Evolutionary conservation across 2,329 filamentous ascomycete species (phyloP).

Genomic region (Beauveria sp.): DNA sequence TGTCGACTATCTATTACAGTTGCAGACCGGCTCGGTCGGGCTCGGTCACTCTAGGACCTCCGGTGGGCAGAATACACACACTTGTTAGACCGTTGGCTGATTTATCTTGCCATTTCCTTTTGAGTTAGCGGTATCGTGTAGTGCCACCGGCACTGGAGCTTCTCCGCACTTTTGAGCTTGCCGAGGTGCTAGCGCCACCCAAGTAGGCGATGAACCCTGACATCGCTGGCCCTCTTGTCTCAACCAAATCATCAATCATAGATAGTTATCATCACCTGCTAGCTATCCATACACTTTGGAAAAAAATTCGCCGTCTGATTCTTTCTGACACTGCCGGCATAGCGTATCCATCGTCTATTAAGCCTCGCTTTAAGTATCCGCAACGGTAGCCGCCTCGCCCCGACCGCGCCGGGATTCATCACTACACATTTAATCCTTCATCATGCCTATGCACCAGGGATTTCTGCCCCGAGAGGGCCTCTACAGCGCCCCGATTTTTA

Average conservation of each 20-base stretch:
- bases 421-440: not conserved
- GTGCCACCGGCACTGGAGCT: not conserved
- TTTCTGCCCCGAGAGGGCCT: constrained; percentile 50
- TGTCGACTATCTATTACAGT: too few relatives aligned
- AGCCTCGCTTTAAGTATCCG: not conserved
- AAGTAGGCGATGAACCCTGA: not conserved
- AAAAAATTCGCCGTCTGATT: not conserved
- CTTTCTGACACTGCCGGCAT: not conserved
- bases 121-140: not conserved
- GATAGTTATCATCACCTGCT: not conserved
- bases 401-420: not conserved
- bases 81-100: not conserved
- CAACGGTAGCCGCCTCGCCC: not conserved
- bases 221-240: not conserved
- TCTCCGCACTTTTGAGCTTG: constrained; percentile 10
- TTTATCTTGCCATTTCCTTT: not conserved
- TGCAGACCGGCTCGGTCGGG: not conserved
- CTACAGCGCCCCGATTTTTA: constrained; percentile 51
- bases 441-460: constrained; percentile 39
- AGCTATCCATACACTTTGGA: not conserved
- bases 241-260: not conserved
- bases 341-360: not conserved
- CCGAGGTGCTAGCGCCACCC: constrained; percentile 7
- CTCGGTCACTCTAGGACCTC: not conserved
- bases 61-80: not conserved